Base-by-base conservation (phyloP, 139 green algal genomes). In the Coelastrella sp. region DNA sequence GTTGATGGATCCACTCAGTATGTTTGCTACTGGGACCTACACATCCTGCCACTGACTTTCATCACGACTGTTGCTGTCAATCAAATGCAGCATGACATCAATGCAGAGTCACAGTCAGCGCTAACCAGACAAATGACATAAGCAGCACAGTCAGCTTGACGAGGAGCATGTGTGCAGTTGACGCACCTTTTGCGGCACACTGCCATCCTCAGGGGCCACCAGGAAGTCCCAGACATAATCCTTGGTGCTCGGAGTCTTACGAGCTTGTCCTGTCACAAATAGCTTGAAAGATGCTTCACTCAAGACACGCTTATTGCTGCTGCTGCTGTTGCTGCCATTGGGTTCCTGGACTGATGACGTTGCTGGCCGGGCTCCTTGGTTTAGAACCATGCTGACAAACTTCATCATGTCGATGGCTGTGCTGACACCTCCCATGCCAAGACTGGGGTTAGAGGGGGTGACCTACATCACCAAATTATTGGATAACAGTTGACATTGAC, bases 221-320 rank as follows among this genome's bases (percentile, higher is more conserved):
- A 64, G 21, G 6, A 21, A 32, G 21, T 64, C 53, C 53, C 53
- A 64, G 17, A 64, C 53, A 5, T n/a, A 5, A 64, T 64, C 53
- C 3, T 32, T 21, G 30, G 19, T 27, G 19, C 53, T 21, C 11
- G 53, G 17, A 32, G 53, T 9, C 53, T 64, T 64, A 5, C 7
- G 7, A 9, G 53, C 17, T 32, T 64, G 53, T 6, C 53, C 21
- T 27, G 17, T 32, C 17, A 64, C 30, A 9, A 64, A 64, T 21
- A 64, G 5, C 21, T 34, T 27, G 21, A 64, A n/a, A 9, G 53
- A 19, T 27, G 53, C 53, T 64, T 64, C 53, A 64, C 53, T 64
- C 21, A 57, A 23, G 15, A 77, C 23, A 21, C 38, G 68, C 40
- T 43, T 79, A 23, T 43, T 79, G 71, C 71, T 63, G 27, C 68